These are phyloP conservation scores for Domatiomyces catenatus DNA, from an alignment of 2,329 filamentous ascomycete species.

Conservation along the genomic window DNA sequence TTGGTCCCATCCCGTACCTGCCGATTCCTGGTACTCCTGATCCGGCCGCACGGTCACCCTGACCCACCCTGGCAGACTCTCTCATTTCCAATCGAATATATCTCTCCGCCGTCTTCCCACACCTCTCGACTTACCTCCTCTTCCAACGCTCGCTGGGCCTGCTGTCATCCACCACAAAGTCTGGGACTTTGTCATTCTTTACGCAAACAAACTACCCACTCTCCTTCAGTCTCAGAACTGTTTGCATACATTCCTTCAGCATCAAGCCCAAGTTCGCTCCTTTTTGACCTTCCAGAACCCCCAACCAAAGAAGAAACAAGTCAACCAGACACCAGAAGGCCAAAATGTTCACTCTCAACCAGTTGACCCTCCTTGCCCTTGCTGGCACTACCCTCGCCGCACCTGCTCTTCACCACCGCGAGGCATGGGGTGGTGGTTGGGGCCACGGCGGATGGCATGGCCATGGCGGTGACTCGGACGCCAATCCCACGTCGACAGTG, in stretches of 20 bases:
- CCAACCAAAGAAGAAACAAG: background rate
- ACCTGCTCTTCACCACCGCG: conserved; percentile 11
- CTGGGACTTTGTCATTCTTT: background rate
- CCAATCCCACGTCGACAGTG: background rate
- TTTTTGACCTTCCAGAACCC: background rate
- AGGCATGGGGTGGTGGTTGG: background rate
- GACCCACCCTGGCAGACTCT: background rate
- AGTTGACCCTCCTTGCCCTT: conserved; percentile 20
- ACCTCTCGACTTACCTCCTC: background rate
- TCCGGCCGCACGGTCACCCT: background rate
- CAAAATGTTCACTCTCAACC: conserved; percentile 13
- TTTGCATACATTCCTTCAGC: background rate
- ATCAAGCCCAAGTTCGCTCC: background rate
- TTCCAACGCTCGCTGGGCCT: background rate
- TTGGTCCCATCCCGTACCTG: background rate
- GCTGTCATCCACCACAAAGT: background rate
- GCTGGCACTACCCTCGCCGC: conserved; percentile 19
- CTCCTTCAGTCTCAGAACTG: background rate
- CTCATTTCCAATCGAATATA: background rate
- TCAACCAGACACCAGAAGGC: background rate
- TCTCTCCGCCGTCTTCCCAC: background rate
- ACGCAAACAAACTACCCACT: background rate
- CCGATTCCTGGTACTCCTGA: background rate
- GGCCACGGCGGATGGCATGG: conserved; percentile 7
- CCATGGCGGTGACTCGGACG: background rate